Evolutionary conservation across 2,329 filamentous ascomycete genomes (phyloP).

Genomic region (Penicillium sclerotigenum): DNA sequence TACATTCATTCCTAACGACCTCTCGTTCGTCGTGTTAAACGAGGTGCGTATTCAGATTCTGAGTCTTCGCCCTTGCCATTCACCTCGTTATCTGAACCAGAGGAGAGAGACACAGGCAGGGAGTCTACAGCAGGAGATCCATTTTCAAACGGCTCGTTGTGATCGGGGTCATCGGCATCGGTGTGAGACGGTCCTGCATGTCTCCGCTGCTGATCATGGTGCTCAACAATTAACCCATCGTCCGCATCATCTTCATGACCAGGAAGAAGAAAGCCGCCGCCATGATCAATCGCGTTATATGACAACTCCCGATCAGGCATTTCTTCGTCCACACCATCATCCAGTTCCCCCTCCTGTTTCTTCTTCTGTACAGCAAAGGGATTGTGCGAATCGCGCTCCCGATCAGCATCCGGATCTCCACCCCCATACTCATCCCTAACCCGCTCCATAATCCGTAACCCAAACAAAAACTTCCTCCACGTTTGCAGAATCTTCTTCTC

Average conservation of each 20-base stretch:
- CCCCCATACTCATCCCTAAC: slow-evolving; percentile 74
- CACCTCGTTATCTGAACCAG: slow-evolving; percentile 6
- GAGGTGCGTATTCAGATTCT: slow-evolving; percentile 21
- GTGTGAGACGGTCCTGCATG: background rate
- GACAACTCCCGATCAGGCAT: slow-evolving; percentile 13
- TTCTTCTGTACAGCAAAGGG: slow-evolving; percentile 32
- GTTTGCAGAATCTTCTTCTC: slow-evolving; percentile 68
- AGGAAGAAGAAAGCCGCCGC: slow-evolving; percentile 26
- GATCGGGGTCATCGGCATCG: background rate
- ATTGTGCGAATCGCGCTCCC: slow-evolving; percentile 34
- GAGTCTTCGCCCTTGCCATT: slow-evolving; percentile 8
- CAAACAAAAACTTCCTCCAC: slow-evolving; percentile 87
- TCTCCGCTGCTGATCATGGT: slow-evolving; percentile 9
- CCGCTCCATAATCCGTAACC: slow-evolving; percentile 74
- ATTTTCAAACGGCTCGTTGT: slow-evolving; percentile 4
- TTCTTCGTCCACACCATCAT: slow-evolving; percentile 3
- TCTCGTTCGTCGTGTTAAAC: slow-evolving; percentile 23
- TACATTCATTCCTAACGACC: slow-evolving; percentile 6
- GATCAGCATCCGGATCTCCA: slow-evolving; percentile 30
- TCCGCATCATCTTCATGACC: slow-evolving; percentile 23
- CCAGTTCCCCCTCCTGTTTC: slow-evolving; percentile 5
- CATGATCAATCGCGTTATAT: slow-evolving; percentile 24
- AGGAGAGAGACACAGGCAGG: slow-evolving; percentile 13
- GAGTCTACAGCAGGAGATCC: background rate
- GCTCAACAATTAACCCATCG: slow-evolving; percentile 32